Conservation (phyloP, 2,329 filamentous ascomycete species). For the Metarhizium brunneum region DNA sequence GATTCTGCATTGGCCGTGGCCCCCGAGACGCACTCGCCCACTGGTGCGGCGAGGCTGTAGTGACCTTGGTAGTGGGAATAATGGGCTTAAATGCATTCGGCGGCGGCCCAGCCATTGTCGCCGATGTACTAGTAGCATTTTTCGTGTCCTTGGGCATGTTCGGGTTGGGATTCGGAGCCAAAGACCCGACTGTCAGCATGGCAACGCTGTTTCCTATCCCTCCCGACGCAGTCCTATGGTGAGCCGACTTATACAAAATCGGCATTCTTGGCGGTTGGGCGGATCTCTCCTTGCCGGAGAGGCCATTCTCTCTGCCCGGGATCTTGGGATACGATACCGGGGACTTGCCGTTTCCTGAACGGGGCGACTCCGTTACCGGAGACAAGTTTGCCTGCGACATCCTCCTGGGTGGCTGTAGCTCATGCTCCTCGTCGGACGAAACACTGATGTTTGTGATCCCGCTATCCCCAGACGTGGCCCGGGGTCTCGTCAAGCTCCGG, state of each 20-base stretch:
- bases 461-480: slow-evolving; percentile 20
- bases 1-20: slow-evolving; percentile 9
- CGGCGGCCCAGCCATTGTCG: no score
- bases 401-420: slow-evolving; percentile 9
- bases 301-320: slow-evolving; percentile 11
- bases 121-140: no score
- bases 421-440: slow-evolving; percentile 17
- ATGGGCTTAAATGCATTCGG: no score
- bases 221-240: slow-evolving; percentile 5
- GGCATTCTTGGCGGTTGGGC: slow-evolving; percentile 24
- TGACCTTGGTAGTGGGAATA: no score
- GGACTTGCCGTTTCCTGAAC: slow-evolving; percentile 20
- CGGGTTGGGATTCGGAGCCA: not conserved
- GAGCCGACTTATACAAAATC: slow-evolving; percentile 24
- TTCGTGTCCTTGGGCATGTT: slow-evolving; percentile 13
- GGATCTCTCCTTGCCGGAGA: slow-evolving; percentile 12
- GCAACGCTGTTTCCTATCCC: not conserved
- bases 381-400: slow-evolving; percentile 28
- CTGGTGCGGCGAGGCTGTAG: no score
- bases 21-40: no score
- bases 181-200: not conserved
- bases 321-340: slow-evolving; percentile 24
- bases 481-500: slow-evolving; percentile 14
- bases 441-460: slow-evolving; percentile 23
- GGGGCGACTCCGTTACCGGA: slow-evolving; percentile 39